Percentiles rank a stretch among this genome's conserved stretches.
These are phyloP conservation scores for Piper betle DNA, from an alignment of 164 flowering plant genomes.

Conservation along the genomic window DNA sequence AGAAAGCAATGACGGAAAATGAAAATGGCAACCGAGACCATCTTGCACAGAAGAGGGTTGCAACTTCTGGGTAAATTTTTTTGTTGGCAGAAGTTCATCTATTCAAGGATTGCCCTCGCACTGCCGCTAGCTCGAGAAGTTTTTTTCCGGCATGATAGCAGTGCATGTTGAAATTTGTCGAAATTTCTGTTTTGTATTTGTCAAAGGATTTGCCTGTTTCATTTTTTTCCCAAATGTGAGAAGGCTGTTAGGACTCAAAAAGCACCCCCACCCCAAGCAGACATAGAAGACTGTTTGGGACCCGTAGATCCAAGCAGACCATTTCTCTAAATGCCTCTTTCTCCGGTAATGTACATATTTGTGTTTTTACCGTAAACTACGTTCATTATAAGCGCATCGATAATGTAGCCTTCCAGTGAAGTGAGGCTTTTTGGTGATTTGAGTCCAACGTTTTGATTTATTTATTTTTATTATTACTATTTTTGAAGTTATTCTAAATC, in stretches of 20 bases:
- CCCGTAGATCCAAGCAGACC: too few relatives aligned
- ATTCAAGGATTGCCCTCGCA: not conserved
- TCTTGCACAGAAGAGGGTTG: conserved; percentile 27
- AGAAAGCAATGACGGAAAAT: conserved; percentile 71
- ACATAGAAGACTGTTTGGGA: too few relatives aligned
- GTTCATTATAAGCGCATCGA: too few relatives aligned
- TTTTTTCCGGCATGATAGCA: conserved; percentile 8
- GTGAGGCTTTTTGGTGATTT: too few relatives aligned
- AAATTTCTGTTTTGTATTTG: conserved; percentile 10
- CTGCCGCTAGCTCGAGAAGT: conserved; percentile 1
- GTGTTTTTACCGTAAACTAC: too few relatives aligned
- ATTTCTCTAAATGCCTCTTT: too few relatives aligned
- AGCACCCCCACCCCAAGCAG: too few relatives aligned
- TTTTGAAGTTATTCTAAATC: too few relatives aligned
- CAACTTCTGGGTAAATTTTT: conserved; percentile 15
- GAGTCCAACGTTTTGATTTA: too few relatives aligned
- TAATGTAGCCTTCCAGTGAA: too few relatives aligned
- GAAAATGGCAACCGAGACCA: conserved; percentile 30
- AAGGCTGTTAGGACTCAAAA: not conserved
- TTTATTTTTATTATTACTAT: too few relatives aligned
- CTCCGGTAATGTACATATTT: too few relatives aligned
- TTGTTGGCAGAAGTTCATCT: not conserved
- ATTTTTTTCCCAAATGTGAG: not conserved
- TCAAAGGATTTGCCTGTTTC: not conserved
- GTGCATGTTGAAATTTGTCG: conserved; percentile 24